Evolutionary conservation across 768 basidiomycete genomes (phyloP).

Genomic region (Lyophyllum shimeji): DNA sequence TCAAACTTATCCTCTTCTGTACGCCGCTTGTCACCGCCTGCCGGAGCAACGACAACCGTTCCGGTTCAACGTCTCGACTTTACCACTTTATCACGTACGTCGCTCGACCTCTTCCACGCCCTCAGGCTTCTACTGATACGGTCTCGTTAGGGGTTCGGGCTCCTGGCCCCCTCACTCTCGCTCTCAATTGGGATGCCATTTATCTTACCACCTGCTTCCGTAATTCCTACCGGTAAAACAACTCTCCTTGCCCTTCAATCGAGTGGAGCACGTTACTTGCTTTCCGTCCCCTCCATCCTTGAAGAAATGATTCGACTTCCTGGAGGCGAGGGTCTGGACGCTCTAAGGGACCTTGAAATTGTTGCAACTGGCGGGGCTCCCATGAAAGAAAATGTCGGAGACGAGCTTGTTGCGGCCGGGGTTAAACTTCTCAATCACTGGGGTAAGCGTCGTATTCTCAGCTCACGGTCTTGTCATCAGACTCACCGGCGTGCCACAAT

Average conservation of each 20-base stretch:
- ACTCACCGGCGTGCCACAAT: background rate
- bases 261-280: slow-evolving; percentile 30
- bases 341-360: slow-evolving; percentile 29
- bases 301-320: slow-evolving; percentile 32
- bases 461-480: background rate
- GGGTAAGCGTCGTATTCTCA: slow-evolving; percentile 25
- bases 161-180: slow-evolving; percentile 32
- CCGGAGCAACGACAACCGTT: slow-evolving; percentile 28
- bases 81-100: slow-evolving; percentile 39
- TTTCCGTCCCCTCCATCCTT: slow-evolving; percentile 39
- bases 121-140: background rate
- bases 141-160: slow-evolving; percentile 33
- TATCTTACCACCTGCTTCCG: slow-evolving; percentile 31
- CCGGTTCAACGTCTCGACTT: slow-evolving; percentile 32
- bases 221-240: slow-evolving; percentile 34
- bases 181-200: slow-evolving; percentile 39
- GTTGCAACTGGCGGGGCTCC: slow-evolving; percentile 39
- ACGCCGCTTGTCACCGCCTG: slow-evolving; percentile 34
- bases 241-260: slow-evolving; percentile 23
- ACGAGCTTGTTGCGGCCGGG: slow-evolving; percentile 26
- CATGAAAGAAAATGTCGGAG: slow-evolving; percentile 34
- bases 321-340: slow-evolving; percentile 25
- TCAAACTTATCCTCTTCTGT: slow-evolving; percentile 32
- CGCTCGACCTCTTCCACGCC: background rate
- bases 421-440: slow-evolving; percentile 40